Conservation (phyloP, 306 rosid genomes). For the Arachis stenosperma region DNA sequence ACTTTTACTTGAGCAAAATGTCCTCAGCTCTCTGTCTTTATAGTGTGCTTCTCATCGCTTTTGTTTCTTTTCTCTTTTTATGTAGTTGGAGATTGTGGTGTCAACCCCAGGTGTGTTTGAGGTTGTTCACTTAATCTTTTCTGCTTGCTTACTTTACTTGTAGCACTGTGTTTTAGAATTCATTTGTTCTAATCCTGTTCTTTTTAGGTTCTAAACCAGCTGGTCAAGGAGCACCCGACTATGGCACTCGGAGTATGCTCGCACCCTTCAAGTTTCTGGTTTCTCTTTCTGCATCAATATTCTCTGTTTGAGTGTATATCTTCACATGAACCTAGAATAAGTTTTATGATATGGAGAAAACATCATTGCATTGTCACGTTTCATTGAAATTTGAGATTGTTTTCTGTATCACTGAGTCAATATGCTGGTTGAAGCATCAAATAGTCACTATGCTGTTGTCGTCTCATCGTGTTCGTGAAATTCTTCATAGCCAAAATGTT, state of each 20-base stretch:
- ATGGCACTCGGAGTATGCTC: slow-evolving; percentile 65
- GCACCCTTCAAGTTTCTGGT: slow-evolving; percentile 30
- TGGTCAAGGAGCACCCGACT: slow-evolving; percentile 75
- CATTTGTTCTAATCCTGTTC: slow-evolving; percentile 32
- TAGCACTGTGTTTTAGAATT: slow-evolving; percentile 27
- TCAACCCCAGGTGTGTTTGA: slow-evolving; percentile 90
- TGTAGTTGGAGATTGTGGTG: slow-evolving; percentile 88
- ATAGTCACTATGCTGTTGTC: background rate
- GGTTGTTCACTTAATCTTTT: slow-evolving; percentile 58
- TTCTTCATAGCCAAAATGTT: background rate
- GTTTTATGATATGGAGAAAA: slow-evolving; percentile 13
- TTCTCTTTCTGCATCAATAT: slow-evolving; percentile 6
- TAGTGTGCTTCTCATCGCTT: slow-evolving; percentile 41
- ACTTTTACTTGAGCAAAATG: slow-evolving; percentile 2
- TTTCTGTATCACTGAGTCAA: background rate
- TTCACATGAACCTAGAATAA: slow-evolving; percentile 10
- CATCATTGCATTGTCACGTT: slow-evolving; percentile 13
- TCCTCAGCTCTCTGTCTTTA: slow-evolving; percentile 1
- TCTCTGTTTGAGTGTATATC: slow-evolving; percentile 16
- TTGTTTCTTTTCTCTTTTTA: slow-evolving; percentile 29
- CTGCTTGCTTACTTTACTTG: slow-evolving; percentile 28
- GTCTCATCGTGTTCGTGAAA: background rate
- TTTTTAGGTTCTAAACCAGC: slow-evolving; percentile 70
- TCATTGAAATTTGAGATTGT: slow-evolving; percentile 13
- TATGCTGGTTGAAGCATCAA: background rate